Conservation (phyloP, 1,284 basidiomycete species). For the Tilletia walkeri region DNA sequence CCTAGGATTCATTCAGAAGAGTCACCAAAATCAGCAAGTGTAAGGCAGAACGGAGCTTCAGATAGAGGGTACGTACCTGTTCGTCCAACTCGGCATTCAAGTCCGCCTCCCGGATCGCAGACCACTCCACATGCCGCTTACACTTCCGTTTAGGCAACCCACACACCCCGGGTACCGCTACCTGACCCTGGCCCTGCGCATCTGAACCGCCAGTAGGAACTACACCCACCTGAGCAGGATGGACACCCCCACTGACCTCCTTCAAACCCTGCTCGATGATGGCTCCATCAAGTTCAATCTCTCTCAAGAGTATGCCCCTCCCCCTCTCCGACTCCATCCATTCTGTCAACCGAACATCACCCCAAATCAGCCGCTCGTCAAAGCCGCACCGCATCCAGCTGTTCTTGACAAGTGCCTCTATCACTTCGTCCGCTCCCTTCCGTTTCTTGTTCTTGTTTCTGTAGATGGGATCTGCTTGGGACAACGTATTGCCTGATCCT, state of each 20-base stretch:
- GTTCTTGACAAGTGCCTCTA: conserved; percentile 13
- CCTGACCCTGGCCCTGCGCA: neutral
- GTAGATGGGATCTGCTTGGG: conserved; percentile 6
- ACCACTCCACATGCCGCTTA: conserved; percentile 33
- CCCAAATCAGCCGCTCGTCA: conserved; percentile 33
- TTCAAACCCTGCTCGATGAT: conserved; percentile 20
- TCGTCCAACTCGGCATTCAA: conserved; percentile 28
- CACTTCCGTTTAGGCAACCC: conserved; percentile 31
- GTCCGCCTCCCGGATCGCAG: conserved; percentile 29
- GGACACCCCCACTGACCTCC: neutral
- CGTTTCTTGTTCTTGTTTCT: conserved; percentile 14
- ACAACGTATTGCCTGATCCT: neutral
- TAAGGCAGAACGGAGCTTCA: neutral
- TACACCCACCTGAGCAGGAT: neutral
- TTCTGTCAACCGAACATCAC: conserved; percentile 25
- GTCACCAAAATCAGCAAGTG: too few species aligned
- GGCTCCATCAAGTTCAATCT: conserved; percentile 24
- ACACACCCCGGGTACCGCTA: conserved; percentile 20
- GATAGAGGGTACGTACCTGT: neutral
- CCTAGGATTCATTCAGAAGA: neutral
- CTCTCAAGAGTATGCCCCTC: conserved; percentile 23
- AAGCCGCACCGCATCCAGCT: conserved; percentile 34
- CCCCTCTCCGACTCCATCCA: conserved; percentile 24
- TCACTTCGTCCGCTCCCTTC: conserved; percentile 13
- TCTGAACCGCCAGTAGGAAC: neutral